Percentiles rank a stretch among this genome's conserved stretches.
Evolutionary conservation across 2,329 filamentous ascomycete species (phyloP).

Genomic region (Fusarium sp.): DNA sequence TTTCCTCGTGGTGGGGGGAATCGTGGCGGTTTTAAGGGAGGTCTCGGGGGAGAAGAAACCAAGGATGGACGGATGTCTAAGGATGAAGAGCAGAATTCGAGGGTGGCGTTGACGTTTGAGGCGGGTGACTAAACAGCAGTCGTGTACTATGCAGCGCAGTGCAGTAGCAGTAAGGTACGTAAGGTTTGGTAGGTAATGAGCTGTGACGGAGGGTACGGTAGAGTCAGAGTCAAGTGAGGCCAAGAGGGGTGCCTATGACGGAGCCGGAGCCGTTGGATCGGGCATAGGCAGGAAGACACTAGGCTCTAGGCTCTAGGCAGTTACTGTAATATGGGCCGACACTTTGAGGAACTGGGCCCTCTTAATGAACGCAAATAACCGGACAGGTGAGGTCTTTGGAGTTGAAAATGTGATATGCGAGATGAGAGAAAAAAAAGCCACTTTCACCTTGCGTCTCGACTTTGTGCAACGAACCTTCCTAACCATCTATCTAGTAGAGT

Average conservation of each 20-base stretch:
- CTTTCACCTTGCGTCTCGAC: slow-evolving; percentile 4
- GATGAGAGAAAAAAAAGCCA: slow-evolving; percentile 9
- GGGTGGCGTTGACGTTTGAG: slow-evolving; percentile 39
- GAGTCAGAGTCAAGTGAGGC: slow-evolving; percentile 37
- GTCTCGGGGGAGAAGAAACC: slow-evolving; percentile 15
- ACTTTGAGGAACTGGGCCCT: background rate
- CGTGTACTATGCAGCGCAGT: background rate
- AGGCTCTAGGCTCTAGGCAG: slow-evolving; percentile 4
- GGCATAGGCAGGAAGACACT: slow-evolving; percentile 24
- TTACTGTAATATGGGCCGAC: background rate
- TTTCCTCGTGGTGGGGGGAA: slow-evolving; percentile 69
- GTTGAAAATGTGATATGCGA: slow-evolving; percentile 1
- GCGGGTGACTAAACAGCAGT: slow-evolving; percentile 35
- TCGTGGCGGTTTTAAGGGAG: slow-evolving; percentile 57
- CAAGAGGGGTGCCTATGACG: slow-evolving; percentile 41
- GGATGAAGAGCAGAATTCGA: slow-evolving; percentile 28
- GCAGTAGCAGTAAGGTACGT: slow-evolving; percentile 10
- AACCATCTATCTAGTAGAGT: slow-evolving; percentile 16
- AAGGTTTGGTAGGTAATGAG: slow-evolving; percentile 15
- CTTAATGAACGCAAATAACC: background rate
- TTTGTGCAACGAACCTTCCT: slow-evolving; percentile 11
- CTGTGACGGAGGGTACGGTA: slow-evolving; percentile 25
- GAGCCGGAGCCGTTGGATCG: slow-evolving; percentile 33
- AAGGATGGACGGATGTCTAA: slow-evolving; percentile 27
- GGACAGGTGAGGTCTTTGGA: background rate